Base-by-base conservation (phyloP, 1,284 basidiomycete genomes). In the Paramarasmius palmivorus region DNA sequence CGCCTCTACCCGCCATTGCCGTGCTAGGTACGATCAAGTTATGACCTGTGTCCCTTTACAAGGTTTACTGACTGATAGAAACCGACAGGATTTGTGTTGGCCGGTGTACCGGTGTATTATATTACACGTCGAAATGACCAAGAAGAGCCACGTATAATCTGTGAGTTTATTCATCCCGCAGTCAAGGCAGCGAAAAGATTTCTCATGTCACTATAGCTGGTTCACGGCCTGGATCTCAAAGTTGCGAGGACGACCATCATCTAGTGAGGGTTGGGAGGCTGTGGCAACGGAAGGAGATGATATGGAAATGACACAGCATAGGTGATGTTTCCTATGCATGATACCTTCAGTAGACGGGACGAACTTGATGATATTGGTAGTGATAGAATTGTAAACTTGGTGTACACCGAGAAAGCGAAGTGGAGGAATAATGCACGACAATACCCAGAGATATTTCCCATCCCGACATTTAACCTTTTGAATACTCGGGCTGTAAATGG, bases 41-140 rank as follows among this genome's bases (percentile, higher is more conserved):
- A 22, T 26, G 14, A 14, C 19, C 26, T 51, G 26, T 22, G 7
- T 34, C 53, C 22, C 36, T 23, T 15, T 15, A 10, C 17, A 32
- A 22, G 23, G 10, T 39, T 34, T 19, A 37, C 22, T 50, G 50
- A 50, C 49, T 54, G 22, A 19, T 25, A 42, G 34, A 20, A 46
- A 46, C 26, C 36, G 32, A 26, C 57, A 88, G 86, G 76, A 2
- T 91, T 91, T 59, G 80, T 91, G 10, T 72, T 85, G 45, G 80
- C 83, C 41, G 93, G 93, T 3, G 73, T 95, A 47, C 93, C 93
- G 2, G 81, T 95, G 57, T 95, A 93, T 64, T 95, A 92, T 65
- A 67, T 93, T 49, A 93, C 91, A 4, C 85, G 81, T 59, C 75
- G 73, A 55, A 73, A 70, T 57, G 74, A 77, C 48, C 71, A 74